phyloP scores from a whole-genome alignment of 2,329 filamentous ascomycete species.

The Ceratocystis papillata region DNA sequence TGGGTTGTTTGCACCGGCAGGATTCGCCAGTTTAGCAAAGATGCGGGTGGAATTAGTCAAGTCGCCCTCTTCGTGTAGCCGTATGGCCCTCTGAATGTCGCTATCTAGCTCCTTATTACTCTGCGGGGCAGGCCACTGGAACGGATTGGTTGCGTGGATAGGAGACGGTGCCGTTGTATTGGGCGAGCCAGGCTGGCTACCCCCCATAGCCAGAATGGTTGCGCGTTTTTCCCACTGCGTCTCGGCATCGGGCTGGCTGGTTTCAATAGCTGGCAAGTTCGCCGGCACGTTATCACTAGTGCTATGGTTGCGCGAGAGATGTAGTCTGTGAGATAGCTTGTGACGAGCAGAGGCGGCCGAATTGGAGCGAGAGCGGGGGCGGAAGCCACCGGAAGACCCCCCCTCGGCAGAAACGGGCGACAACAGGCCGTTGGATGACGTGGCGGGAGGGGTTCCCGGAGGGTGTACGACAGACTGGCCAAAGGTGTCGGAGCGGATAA shows the following conservation, averaged over 20 bases:
- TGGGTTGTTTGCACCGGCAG: constrained; percentile 76
- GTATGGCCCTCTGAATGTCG: constrained; percentile 91
- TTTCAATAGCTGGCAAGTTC: constrained; percentile 64
- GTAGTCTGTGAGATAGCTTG: constrained; percentile 59
- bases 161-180: constrained; percentile 28
- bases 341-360: constrained; percentile 38
- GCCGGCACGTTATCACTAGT: constrained; percentile 65
- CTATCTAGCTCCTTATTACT: constrained; percentile 40
- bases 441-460: constrained; percentile 35
- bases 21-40: constrained; percentile 75
- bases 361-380: constrained; percentile 35
- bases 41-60: constrained; percentile 69
- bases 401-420: constrained; percentile 19
- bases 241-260: constrained; percentile 41
- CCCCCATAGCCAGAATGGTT: constrained; percentile 56
- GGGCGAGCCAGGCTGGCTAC: constrained; percentile 32
- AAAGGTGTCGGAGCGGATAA: constrained; percentile 74
- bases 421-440: constrained; percentile 18
- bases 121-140: constrained; percentile 29
- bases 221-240: constrained; percentile 86
- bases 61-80: constrained; percentile 76
- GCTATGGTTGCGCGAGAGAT: constrained; percentile 47
- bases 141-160: constrained; percentile 25
- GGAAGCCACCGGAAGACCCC: constrained; percentile 23
- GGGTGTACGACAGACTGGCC: constrained; percentile 69